Evolutionary conservation across 768 basidiomycete species (phyloP).

Genomic region (Serendipita sp.): DNA sequence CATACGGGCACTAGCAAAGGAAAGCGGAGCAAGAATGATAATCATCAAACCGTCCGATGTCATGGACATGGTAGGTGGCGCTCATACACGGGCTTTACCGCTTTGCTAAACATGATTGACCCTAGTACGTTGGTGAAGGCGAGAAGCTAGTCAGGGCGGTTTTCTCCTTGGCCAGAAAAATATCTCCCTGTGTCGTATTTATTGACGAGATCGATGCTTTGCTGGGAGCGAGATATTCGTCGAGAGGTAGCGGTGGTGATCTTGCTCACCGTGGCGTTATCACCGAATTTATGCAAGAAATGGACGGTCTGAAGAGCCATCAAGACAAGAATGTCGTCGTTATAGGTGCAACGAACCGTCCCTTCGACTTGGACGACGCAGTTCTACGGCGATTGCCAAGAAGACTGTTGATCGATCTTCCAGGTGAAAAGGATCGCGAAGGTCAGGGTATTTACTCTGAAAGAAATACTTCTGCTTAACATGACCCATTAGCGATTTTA

Average conservation of each 20-base stretch:
- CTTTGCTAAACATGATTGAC: not conserved
- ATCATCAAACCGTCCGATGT: slow-evolving; percentile 83
- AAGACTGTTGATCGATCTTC: slow-evolving; percentile 75
- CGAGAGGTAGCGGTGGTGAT: slow-evolving; percentile 59
- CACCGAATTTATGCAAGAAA: slow-evolving; percentile 91
- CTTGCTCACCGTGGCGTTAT: slow-evolving; percentile 77
- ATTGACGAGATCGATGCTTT: slow-evolving; percentile 90
- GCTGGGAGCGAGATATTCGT: slow-evolving; percentile 70
- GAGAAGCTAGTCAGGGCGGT: slow-evolving; percentile 82
- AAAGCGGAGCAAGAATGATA: slow-evolving; percentile 89
- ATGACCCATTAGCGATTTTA: slow-evolving; percentile 48
- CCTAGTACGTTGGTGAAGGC: slow-evolving; percentile 73
- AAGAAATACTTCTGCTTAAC: slow-evolving; percentile 8
- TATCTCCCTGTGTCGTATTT: slow-evolving; percentile 88
- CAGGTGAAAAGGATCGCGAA: slow-evolving; percentile 70
- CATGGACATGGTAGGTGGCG: slow-evolving; percentile 71
- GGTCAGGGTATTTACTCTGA: slow-evolving; percentile 30
- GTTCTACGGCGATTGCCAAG: slow-evolving; percentile 79
- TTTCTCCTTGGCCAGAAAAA: slow-evolving; percentile 68
- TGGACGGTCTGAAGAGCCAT: slow-evolving; percentile 80
- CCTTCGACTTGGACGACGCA: slow-evolving; percentile 83
- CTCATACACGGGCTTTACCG: not conserved
- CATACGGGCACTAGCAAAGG: slow-evolving; percentile 80
- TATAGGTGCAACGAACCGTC: slow-evolving; percentile 87
- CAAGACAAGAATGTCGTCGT: slow-evolving; percentile 72